A percentile compares a stretch with the other conserved stretches of the same genome.
Evolutionary conservation across 2,329 filamentous ascomycete genomes (phyloP).

Genomic region (Colletotrichum sp.): DNA sequence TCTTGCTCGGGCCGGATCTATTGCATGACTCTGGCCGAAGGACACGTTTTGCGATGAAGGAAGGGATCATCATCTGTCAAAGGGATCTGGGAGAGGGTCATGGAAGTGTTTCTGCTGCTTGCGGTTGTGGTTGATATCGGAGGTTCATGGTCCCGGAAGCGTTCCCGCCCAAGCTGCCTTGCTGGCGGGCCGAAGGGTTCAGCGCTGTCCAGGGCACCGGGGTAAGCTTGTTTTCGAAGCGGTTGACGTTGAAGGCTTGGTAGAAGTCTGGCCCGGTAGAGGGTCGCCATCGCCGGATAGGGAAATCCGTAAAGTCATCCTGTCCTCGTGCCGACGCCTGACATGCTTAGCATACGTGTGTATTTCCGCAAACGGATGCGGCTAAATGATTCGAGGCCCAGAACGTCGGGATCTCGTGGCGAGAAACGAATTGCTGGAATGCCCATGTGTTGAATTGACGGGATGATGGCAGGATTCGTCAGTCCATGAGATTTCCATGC

Average conservation of each 20-base stretch:
- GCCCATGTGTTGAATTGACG: neutral
- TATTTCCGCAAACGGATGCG: conserved; percentile 4
- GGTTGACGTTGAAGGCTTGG: neutral
- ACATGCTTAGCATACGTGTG: neutral
- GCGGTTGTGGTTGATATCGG: neutral
- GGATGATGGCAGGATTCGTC: neutral
- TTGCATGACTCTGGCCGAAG: neutral
- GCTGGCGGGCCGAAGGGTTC: neutral
- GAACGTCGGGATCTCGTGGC: neutral
- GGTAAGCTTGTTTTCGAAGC: neutral
- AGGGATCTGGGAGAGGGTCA: neutral
- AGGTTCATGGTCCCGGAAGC: neutral
- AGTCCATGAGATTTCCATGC: neutral
- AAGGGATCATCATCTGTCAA: neutral
- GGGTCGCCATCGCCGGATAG: neutral
- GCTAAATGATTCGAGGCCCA: neutral
- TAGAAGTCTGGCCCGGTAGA: neutral
- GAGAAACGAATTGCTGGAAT: neutral
- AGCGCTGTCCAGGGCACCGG: neutral
- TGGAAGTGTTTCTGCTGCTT: neutral
- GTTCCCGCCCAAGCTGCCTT: neutral
- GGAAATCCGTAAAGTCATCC: neutral
- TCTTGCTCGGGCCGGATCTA: neutral
- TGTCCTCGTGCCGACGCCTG: neutral
- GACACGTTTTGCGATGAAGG: neutral